These are phyloP conservation scores for Saitozyma podzolica DNA, from an alignment of 768 basidiomycete genomes.

Conservation along the genomic window DNA sequence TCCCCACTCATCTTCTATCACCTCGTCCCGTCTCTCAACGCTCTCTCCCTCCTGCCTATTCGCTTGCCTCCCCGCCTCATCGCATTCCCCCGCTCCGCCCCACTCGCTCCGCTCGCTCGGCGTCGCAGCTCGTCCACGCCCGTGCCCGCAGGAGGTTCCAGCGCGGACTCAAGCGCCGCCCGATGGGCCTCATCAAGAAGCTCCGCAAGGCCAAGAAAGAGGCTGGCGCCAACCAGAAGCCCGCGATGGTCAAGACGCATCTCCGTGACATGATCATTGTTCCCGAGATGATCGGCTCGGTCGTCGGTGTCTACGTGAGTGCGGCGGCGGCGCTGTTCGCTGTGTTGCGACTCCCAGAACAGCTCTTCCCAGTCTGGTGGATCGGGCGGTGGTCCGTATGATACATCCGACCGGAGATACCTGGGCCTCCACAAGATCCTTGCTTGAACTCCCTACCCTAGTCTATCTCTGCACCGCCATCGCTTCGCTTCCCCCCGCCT, in stretches of 20 bases:
- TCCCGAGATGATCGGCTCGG: slow-evolving; percentile 99
- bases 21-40: not conserved
- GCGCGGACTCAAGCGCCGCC: slow-evolving; percentile 96
- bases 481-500: too few species aligned
- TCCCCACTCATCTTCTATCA: slow-evolving; percentile 54
- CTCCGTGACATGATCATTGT: slow-evolving; percentile 99
- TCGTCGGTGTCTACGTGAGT: slow-evolving; percentile 85
- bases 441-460: too few species aligned
- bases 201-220: slow-evolving; percentile 99
- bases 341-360: not conserved
- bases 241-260: slow-evolving; percentile 97
- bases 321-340: not conserved
- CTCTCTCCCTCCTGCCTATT: not conserved
- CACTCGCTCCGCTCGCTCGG: slow-evolving; percentile 5
- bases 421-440: too few species aligned
- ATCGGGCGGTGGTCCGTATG: too few species aligned
- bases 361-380: not conserved
- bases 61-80: not conserved
- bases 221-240: slow-evolving; percentile 98
- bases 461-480: too few species aligned
- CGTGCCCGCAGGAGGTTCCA: slow-evolving; percentile 98
- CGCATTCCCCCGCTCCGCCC: not conserved
- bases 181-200: slow-evolving; percentile 99
- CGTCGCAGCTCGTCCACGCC: slow-evolving; percentile 83
- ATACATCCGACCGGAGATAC: too few species aligned